Base-by-base conservation (phyloP, 371 early-diverging fungal species). In the Caulochytrium protostelioides region DNA sequence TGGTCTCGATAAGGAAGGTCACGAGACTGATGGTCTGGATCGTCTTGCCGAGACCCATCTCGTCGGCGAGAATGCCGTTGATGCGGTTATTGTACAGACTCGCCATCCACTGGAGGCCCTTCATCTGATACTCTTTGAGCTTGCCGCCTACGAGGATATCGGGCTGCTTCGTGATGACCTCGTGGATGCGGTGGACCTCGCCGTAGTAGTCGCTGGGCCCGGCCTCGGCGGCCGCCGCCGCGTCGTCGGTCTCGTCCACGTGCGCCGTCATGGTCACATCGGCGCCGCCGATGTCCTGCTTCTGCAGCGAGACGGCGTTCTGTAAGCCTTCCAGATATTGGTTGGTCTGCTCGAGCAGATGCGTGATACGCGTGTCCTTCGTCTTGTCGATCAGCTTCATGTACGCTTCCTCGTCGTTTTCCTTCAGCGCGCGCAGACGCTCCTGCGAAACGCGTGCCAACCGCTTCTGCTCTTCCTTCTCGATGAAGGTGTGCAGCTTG, bases 21-120 rank as follows among this genome's bases (percentile, higher is more conserved):
- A 98, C 70, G 27, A 99, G 62, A 25, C 95, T 83, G 30, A 99
- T 84, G 4, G 98, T 94, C 55, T 98, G 99, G 39, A 98, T 83
- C 3, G 75, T 77, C 44, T 77, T 74, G 26, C 70, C 70, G 34
- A 68, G 42, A 19, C 2, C 87, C 98, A 95, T 97, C 65, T 97
- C 97, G 55, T 97, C 98, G 0, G 99, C 98, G 45, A 99, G 53
- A 41, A 99, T 98, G 24, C 99, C 97, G 55, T 90, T 90, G 44
- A 87, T 53, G 21, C 78, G 55, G 48, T 92, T 94, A 50, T 92
- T 87, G 64, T 92, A 97, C 25, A 97, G 58, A 8, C 90, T 86
- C 10, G 87, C 75, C 78, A 97, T 86, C 98, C 98, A 99, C 59
- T 97, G 78, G 6, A 99, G 64, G 28, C 97, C 97, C 50, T 85